A percentile compares a stretch with the other conserved stretches of the same genome.
phyloP scores from a whole-genome alignment of 768 basidiomycete genomes.

The Rubroboletus pulcherrimus region DNA sequence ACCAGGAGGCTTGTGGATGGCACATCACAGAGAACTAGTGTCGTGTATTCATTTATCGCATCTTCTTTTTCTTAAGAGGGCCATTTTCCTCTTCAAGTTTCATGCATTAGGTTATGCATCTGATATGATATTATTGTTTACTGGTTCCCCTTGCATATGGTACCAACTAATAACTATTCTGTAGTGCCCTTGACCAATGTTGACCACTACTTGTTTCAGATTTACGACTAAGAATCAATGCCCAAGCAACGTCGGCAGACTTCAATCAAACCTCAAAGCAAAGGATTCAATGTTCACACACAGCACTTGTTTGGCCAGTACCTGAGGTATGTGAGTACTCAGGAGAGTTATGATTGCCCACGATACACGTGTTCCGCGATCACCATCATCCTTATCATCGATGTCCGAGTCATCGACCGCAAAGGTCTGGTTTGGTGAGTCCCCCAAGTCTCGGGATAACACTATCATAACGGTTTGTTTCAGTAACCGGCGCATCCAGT shows the following conservation, averaged over 20 bases:
- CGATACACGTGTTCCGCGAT: not conserved
- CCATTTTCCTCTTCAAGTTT: not conserved
- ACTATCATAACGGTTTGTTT: not conserved
- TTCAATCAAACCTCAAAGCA: not conserved
- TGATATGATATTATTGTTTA: not conserved
- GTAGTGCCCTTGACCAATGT: not conserved
- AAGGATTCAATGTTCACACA: not conserved
- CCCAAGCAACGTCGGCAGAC: not conserved
- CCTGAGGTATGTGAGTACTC: not conserved
- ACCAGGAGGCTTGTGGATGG: not conserved
- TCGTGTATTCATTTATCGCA: not conserved
- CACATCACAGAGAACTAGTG: not conserved
- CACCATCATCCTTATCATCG: not conserved
- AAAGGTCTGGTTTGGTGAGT: conserved; percentile 27
- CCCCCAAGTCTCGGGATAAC: not conserved
- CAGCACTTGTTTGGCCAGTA: not conserved
- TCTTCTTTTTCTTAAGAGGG: too few relatives aligned
- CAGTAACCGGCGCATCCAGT: conserved; percentile 41
- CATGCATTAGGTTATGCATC: not conserved
- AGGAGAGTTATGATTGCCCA: not conserved
- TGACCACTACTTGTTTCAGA: not conserved
- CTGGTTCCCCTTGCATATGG: not conserved
- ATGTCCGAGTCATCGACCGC: conserved; percentile 3
- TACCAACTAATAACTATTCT: not conserved
- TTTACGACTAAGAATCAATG: not conserved